A percentile compares a stretch with the other conserved stretches of the same genome.
Evolutionary conservation across 2,329 filamentous ascomycete genomes (phyloP).

Genomic region (Diaporthe eres): DNA sequence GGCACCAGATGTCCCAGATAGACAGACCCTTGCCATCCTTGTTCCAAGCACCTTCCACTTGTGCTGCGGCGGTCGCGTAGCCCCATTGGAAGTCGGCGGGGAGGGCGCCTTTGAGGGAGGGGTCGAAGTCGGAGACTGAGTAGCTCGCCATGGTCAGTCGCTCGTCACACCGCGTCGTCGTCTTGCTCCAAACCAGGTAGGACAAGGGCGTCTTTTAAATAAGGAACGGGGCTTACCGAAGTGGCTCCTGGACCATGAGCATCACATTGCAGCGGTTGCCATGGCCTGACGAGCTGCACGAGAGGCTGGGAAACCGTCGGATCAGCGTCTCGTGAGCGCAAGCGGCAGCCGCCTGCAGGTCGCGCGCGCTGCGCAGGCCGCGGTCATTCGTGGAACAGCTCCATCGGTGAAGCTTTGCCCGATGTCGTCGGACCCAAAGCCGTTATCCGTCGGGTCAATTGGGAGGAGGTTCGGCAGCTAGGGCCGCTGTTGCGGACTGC

Average conservation of each 20-base stretch:
- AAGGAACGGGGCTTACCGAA: background rate
- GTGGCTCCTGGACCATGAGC: background rate
- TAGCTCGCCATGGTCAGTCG: conserved; percentile 40
- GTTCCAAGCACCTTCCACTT: conserved; percentile 59
- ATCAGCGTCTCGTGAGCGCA: background rate
- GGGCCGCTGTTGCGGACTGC: conserved; percentile 36
- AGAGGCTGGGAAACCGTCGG: background rate
- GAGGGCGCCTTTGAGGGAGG: conserved; percentile 48
- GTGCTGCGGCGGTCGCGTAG: conserved; percentile 57
- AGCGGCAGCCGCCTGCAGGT: background rate
- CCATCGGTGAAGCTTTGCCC: conserved; percentile 36
- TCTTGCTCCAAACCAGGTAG: background rate
- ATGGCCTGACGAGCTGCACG: background rate
- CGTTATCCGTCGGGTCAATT: conserved; percentile 30
- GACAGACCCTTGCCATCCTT: conserved; percentile 57
- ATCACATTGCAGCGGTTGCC: background rate
- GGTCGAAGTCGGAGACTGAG: conserved; percentile 45
- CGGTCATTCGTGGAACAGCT: conserved; percentile 39
- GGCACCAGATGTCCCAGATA: conserved; percentile 58
- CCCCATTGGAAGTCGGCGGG: conserved; percentile 56
- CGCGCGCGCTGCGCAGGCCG: background rate
- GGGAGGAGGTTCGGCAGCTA: conserved; percentile 2
- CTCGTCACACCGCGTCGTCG: background rate
- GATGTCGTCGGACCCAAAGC: conserved; percentile 5
- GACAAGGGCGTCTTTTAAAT: background rate